Evolutionary conservation across 306 rosid genomes (phyloP), one percentile per base, ranked within the genome.

Genomic region (Quercus cerris): DNA sequence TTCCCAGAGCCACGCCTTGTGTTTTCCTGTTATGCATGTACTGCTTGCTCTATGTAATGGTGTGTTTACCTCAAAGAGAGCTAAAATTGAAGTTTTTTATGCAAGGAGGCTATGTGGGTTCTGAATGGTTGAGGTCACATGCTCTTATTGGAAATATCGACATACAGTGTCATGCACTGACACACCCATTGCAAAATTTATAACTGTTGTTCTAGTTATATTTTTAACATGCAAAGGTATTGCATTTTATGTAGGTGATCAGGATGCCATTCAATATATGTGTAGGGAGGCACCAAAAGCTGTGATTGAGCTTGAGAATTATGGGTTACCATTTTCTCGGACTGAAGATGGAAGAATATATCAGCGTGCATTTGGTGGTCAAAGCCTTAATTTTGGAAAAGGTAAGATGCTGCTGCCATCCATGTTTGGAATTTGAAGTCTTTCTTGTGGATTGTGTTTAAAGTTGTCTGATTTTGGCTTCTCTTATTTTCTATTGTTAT

Each of bases 311-410:
- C 93, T 91, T 68, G 98, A 93, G 82, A 91, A 91, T 85, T 93
- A 93, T 84, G 98, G 98, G 64, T 79, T 93, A 52, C 98, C 98
- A 72, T 93, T 93, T 85, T 93, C 94, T 75, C 82, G 92, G 73
- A 93, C 98, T 30, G 97, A 93, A 82, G 97, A 90, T 56, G 97
- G 98, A 79, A 93, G 64, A 87, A 93, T 93, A 77, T 93, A 93
- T 79, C 94, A 93, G 86, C 98, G 98, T 51, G 98, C 97, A 54
- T 94, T 94, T 89, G 98, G 98, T 62, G 98, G 98, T 76, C 98
- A 94, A 77, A 94, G 98, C 81, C 94, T 94, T 46, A 85, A 94
- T 87, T 94, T 87, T 72, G 98, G 98, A 86, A 92, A 89, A 88
- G 98, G 98, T 92, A 75, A 19, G 56, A 64, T 17, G 69, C 54